phyloP scores from a whole-genome alignment of 2,329 filamentous ascomycete genomes.

The Calonectria pseudoreteaudii region DNA sequence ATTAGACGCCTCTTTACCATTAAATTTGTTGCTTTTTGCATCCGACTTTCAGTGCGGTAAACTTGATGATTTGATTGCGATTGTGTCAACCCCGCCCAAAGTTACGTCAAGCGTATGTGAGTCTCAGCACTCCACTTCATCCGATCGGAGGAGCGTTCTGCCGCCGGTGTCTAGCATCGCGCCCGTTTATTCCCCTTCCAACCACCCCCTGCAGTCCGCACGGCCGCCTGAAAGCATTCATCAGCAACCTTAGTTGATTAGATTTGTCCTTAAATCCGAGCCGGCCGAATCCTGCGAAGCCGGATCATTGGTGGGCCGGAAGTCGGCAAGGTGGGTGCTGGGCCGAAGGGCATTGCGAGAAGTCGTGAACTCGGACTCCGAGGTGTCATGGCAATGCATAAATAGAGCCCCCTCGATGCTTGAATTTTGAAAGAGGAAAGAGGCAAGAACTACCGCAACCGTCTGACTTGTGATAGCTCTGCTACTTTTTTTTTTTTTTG shows the following conservation, averaged over 20 bases:
- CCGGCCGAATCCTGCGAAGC: neutral
- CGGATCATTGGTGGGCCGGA: slow-evolving; percentile 31
- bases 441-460: neutral
- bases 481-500: neutral
- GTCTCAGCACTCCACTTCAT: neutral
- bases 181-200: neutral
- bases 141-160: neutral
- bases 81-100: slow-evolving; percentile 25
- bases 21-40: neutral
- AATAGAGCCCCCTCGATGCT: slow-evolving; percentile 2
- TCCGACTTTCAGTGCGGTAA: neutral
- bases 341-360: slow-evolving; percentile 18
- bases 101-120: slow-evolving; percentile 18
- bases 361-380: slow-evolving; percentile 30
- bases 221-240: neutral
- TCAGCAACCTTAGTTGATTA: neutral
- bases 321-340: slow-evolving; percentile 18
- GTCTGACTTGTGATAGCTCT: neutral
- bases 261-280: slow-evolving; percentile 22
- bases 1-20: neutral
- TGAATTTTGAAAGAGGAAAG: neutral
- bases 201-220: neutral
- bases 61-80: neutral
- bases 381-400: slow-evolving; percentile 10
- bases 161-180: neutral